Percentiles rank a stretch among this genome's conserved stretches.
Evolutionary conservation across 2,329 filamentous ascomycete genomes (phyloP).

Genomic region (Epicoccum nigrum): DNA sequence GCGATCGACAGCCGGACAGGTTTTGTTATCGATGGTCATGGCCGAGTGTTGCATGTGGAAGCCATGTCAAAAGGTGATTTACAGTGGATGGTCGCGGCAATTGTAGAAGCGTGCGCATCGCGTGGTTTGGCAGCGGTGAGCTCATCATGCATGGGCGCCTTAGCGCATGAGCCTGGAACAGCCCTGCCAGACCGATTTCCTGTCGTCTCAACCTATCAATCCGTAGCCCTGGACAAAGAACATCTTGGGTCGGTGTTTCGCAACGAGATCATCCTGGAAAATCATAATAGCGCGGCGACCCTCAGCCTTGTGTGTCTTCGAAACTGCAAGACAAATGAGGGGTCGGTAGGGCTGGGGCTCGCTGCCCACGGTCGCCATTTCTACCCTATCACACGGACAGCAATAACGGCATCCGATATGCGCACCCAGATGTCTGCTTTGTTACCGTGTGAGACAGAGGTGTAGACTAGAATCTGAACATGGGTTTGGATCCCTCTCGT

Average conservation of each 20-base stretch:
- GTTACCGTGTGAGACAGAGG: no score
- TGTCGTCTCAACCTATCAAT: conserved; percentile 13
- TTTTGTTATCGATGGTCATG: conserved; percentile 30
- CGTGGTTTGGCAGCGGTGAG: conserved; percentile 13
- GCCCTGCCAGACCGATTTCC: not conserved
- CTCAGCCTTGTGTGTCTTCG: not conserved
- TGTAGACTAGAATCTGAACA: no score
- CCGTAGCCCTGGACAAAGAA: not conserved
- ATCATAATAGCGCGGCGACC: not conserved
- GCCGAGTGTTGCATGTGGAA: conserved; percentile 13
- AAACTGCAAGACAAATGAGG: no score
- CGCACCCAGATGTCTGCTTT: no score
- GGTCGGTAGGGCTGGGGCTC: no score
- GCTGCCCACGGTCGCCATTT: no score
- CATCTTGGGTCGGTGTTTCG: not conserved
- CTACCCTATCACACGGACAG: no score
- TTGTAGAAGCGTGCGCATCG: conserved; percentile 7
- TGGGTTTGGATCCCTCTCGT: no score
- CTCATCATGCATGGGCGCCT: conserved; percentile 13
- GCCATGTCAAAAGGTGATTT: conserved; percentile 9
- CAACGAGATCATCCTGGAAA: not conserved
- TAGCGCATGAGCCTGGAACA: conserved; percentile 1
- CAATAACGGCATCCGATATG: no score
- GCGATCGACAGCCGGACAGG: conserved; percentile 18
- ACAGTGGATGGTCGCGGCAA: conserved; percentile 2